A percentile compares a stretch with the other conserved stretches of the same genome.
phyloP scores from a whole-genome alignment of 2,329 filamentous ascomycete species.

The Talaromyces rugulosus region DNA sequence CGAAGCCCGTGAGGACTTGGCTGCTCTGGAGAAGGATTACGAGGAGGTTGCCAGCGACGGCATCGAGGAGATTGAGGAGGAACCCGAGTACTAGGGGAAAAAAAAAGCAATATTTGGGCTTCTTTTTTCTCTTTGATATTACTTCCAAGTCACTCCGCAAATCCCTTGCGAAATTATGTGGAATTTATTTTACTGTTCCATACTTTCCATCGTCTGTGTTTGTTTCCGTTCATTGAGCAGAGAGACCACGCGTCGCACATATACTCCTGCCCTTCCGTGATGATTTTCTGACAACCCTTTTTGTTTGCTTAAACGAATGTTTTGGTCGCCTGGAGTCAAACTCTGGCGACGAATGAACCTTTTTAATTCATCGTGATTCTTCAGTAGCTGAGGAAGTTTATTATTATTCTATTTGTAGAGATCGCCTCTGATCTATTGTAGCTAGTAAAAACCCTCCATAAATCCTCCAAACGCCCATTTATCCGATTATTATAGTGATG shows the following conservation, averaged over 20 bases:
- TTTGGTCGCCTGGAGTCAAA: not conserved
- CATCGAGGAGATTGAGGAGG: conserved; percentile 57
- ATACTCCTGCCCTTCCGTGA: conserved; percentile 8
- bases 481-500: not conserved
- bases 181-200: conserved; percentile 12
- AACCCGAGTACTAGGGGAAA: conserved; percentile 28
- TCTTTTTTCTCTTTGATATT: not conserved
- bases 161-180: not conserved
- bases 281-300: conserved; percentile 19
- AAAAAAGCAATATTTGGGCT: not conserved
- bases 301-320: conserved; percentile 13
- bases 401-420: not conserved
- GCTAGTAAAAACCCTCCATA: not conserved
- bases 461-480: not conserved
- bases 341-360: not conserved
- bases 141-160: not conserved
- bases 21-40: conserved; percentile 81
- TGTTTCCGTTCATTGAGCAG: not conserved
- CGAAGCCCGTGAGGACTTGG: conserved; percentile 80
- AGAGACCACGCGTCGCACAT: conserved; percentile 8
- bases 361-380: not conserved
- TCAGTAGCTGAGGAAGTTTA: not conserved
- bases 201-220: conserved; percentile 10
- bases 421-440: not conserved
- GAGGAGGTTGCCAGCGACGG: conserved; percentile 75